Percentiles rank a stretch among this genome's conserved stretches.
phyloP scores from a whole-genome alignment of 768 basidiomycete species.

The Suillus lakei region DNA sequence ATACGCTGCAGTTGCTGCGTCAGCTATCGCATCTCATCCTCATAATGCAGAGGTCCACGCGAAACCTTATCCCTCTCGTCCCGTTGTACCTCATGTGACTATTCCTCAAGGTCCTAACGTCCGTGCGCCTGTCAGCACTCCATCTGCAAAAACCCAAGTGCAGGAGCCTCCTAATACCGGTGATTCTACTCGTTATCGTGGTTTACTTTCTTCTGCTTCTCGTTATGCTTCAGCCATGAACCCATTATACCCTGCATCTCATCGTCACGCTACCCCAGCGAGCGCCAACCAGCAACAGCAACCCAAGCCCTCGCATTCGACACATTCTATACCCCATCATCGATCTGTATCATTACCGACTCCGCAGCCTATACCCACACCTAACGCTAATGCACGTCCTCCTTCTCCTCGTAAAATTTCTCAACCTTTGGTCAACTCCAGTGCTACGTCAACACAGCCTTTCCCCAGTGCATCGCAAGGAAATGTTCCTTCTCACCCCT shows the following conservation, averaged over 20 bases:
- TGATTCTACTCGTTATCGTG: slow-evolving; percentile 31
- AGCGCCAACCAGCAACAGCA: slow-evolving; percentile 25
- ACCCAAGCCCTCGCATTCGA: slow-evolving; percentile 23
- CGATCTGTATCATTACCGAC: slow-evolving; percentile 43
- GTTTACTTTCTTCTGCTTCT: slow-evolving; percentile 16
- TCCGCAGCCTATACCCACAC: slow-evolving; percentile 19
- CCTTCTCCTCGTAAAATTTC: slow-evolving; percentile 33
- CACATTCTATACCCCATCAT: slow-evolving; percentile 34
- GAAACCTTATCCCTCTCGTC: slow-evolving; percentile 26
- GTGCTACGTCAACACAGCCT: slow-evolving; percentile 29
- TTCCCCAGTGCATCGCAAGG: slow-evolving; percentile 28
- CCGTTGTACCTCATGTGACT: slow-evolving; percentile 19
- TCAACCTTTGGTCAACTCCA: slow-evolving; percentile 30
- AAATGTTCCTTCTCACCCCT: not conserved
- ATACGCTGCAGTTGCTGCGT: not conserved
- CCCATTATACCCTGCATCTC: slow-evolving; percentile 26
- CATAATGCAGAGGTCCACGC: slow-evolving; percentile 17
- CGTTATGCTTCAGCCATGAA: slow-evolving; percentile 26
- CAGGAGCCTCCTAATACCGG: slow-evolving; percentile 22
- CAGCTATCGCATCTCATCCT: slow-evolving; percentile 6
- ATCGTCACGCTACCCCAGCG: slow-evolving; percentile 27
- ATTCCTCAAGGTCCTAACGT: slow-evolving; percentile 18
- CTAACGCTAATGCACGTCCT: slow-evolving; percentile 20
- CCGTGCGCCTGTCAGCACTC: slow-evolving; percentile 15
- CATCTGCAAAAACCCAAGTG: slow-evolving; percentile 20